Conservation (phyloP, 129 eudicot species). For the Helianthus annuus region HanXRQr2.0-SUNRISE NC_035438.2:4441949-4442448, state of each 20-base stretch:
- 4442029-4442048: conserved; percentile 92
- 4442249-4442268: conserved; percentile 91
- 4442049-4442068: conserved; percentile 98
- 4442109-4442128: conserved; percentile 94
- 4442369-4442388: conserved; percentile 89
- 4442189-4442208: conserved; percentile 97
- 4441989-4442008: conserved; percentile 13
- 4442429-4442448: conserved; percentile 83
- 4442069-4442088: conserved; percentile 93
- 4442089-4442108: conserved; percentile 69
- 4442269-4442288: conserved; percentile 98
- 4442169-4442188: conserved; percentile 93
- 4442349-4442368: conserved; percentile 97
- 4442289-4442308: conserved; percentile 95
- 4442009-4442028: conserved; percentile 97
- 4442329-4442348: conserved; percentile 93
- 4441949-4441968: background rate
- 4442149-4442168: conserved; percentile 96
- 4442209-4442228: conserved; percentile 91
- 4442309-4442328: conserved; percentile 95
- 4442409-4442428: conserved; percentile 85
- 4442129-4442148: conserved; percentile 92
- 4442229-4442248: conserved; percentile 87
- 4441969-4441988: background rate
- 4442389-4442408: conserved; percentile 85